Conservation (phyloP, 768 basidiomycete species). For the Boletus rubescentipes region DNA sequence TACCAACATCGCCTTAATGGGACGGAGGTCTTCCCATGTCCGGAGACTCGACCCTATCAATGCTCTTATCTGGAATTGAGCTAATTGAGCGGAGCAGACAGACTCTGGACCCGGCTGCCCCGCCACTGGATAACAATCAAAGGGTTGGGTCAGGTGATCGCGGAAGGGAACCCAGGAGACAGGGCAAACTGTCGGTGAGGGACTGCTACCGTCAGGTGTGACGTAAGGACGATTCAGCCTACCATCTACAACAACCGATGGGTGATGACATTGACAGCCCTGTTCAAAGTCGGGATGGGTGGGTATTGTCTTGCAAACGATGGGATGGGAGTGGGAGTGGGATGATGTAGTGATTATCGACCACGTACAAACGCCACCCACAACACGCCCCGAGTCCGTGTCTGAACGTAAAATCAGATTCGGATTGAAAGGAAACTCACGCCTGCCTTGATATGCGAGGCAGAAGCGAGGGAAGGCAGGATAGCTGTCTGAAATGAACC, state of each 20-base stretch:
- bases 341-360: conserved; percentile 17
- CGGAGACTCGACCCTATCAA: not conserved
- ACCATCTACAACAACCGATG: not conserved
- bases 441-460: conserved; percentile 28
- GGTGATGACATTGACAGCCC: not conserved
- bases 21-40: conserved; percentile 13
- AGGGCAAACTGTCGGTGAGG: conserved; percentile 10
- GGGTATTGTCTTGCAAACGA: not conserved
- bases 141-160: conserved; percentile 11
- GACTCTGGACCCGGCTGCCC: not conserved
- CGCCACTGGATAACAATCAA: not conserved
- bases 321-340: not conserved
- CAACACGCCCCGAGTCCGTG: conserved; percentile 2
- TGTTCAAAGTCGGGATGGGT: not conserved
- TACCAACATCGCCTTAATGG: conserved; percentile 6
- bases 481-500: conserved; percentile 21
- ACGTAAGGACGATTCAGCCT: not conserved
- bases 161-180: conserved; percentile 13
- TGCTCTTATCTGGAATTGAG: not conserved
- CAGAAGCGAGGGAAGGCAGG: conserved; percentile 18
- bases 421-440: conserved; percentile 11
- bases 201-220: not conserved
- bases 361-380: conserved; percentile 23
- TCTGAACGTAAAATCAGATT: conserved; percentile 20
- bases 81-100: not conserved